Conservation (phyloP, 108 stramenopile species). For the Nannochloropsis gaditana region DNA sequence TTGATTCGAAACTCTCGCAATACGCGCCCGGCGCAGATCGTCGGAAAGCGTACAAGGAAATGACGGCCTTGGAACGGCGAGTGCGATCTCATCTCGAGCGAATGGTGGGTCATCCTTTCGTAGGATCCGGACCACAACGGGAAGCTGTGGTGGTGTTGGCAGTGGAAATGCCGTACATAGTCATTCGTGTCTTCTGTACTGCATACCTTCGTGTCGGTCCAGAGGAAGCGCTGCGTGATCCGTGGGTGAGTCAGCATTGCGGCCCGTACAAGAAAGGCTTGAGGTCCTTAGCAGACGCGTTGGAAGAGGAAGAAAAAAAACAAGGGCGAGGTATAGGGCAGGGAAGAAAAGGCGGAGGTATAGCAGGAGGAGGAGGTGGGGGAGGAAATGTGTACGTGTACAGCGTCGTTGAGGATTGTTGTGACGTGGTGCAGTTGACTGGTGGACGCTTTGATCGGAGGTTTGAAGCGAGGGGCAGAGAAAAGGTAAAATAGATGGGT, state of each 20-base stretch:
- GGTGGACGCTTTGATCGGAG: background rate
- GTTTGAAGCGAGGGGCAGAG: constrained; percentile 8
- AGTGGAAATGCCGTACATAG: background rate
- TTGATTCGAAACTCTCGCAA: background rate
- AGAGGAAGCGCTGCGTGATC: background rate
- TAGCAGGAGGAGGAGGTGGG: background rate
- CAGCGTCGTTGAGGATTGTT: background rate
- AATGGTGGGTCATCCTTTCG: constrained; percentile 13
- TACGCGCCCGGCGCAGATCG: background rate
- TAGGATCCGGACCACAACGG: background rate
- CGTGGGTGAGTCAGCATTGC: background rate
- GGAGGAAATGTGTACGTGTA: constrained; percentile 20
- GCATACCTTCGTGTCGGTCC: background rate
- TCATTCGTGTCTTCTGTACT: constrained; percentile 1
- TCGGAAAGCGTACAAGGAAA: constrained; percentile 14
- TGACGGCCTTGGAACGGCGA: background rate
- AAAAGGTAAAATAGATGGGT: background rate
- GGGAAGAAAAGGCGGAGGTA: background rate
- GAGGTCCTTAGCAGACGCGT: background rate
- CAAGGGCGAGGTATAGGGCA: background rate
- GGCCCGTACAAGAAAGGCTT: constrained; percentile 14
- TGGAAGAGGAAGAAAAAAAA: constrained; percentile 20
- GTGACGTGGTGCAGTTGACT: background rate
- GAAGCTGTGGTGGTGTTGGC: background rate
- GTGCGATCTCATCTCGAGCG: background rate